Evolutionary conservation across 2,329 filamentous ascomycete genomes (phyloP).

Genomic region (Aureobasidium sp.): DNA sequence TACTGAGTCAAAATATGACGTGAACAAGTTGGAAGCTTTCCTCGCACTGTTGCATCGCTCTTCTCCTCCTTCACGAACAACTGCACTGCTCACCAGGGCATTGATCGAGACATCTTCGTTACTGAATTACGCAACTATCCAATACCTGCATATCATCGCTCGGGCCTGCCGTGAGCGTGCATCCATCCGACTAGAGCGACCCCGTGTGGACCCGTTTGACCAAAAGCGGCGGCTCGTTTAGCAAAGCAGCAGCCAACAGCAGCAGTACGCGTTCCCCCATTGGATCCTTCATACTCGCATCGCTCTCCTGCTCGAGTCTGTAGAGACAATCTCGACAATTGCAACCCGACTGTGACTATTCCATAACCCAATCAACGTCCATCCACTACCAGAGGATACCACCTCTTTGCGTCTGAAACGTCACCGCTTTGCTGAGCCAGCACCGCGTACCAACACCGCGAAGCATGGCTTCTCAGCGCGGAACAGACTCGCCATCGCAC

Average conservation of each 20-base stretch:
- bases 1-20: conserved; percentile 8
- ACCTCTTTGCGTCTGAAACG: neutral
- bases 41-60: neutral
- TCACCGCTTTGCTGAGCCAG: neutral
- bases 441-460: neutral
- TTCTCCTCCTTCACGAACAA: neutral
- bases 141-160: neutral
- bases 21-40: neutral
- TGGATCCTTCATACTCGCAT: neutral
- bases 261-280: neutral
- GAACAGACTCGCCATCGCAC: conserved; percentile 1
- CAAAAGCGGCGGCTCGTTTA: conserved; percentile 4
- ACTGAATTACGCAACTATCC: neutral
- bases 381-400: neutral
- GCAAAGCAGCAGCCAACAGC: neutral
- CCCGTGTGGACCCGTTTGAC: conserved; percentile 1
- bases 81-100: neutral
- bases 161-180: neutral
- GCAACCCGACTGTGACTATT: neutral
- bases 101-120: neutral
- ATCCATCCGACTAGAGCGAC: neutral
- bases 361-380: neutral
- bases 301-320: neutral
- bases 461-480: neutral
- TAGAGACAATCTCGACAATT: neutral